Evolutionary conservation across 2,329 filamentous ascomycete species (phyloP).

Genomic region (Cadophora gregata): DNA sequence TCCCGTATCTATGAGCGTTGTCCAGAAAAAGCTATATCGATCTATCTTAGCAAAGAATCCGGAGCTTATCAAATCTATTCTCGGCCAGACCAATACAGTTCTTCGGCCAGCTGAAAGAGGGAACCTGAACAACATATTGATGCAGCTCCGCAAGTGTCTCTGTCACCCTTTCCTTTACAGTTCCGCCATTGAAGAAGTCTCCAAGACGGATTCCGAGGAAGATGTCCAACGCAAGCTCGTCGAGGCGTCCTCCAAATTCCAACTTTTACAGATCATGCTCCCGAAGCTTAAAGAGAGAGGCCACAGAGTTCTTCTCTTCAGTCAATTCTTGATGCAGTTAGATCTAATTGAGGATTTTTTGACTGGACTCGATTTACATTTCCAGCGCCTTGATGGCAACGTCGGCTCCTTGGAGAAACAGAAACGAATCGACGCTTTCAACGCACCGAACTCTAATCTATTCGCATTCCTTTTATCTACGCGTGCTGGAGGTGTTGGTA

Average conservation of each 20-base stretch:
- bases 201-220: slow-evolving; percentile 58
- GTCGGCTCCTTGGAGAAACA: slow-evolving; percentile 87
- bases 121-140: slow-evolving; percentile 90
- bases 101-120: slow-evolving; percentile 75
- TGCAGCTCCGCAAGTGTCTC: slow-evolving; percentile 92
- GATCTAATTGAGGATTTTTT: slow-evolving; percentile 94
- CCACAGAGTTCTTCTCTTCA: slow-evolving; percentile 93
- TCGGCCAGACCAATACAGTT: slow-evolving; percentile 64
- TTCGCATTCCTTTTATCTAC: slow-evolving; percentile 96
- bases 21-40: slow-evolving; percentile 94
- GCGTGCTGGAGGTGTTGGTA: slow-evolving; percentile 92
- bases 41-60: slow-evolving; percentile 92
- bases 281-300: slow-evolving; percentile 85
- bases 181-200: slow-evolving; percentile 83
- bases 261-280: slow-evolving; percentile 83
- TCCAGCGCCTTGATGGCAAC: slow-evolving; percentile 84
- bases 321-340: slow-evolving; percentile 89
- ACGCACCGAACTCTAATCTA: slow-evolving; percentile 78
- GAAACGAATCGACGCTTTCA: slow-evolving; percentile 91
- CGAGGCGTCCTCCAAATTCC: slow-evolving; percentile 88
- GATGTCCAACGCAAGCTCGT: slow-evolving; percentile 78
- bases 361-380: slow-evolving; percentile 72
- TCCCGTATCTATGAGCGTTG: slow-evolving; percentile 90
- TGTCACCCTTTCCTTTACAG: slow-evolving; percentile 98
- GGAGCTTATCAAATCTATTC: slow-evolving; percentile 85